These are phyloP conservation scores for Candida maesae DNA, from an alignment of 805 yeast species.

Conservation along the genomic window DNA sequence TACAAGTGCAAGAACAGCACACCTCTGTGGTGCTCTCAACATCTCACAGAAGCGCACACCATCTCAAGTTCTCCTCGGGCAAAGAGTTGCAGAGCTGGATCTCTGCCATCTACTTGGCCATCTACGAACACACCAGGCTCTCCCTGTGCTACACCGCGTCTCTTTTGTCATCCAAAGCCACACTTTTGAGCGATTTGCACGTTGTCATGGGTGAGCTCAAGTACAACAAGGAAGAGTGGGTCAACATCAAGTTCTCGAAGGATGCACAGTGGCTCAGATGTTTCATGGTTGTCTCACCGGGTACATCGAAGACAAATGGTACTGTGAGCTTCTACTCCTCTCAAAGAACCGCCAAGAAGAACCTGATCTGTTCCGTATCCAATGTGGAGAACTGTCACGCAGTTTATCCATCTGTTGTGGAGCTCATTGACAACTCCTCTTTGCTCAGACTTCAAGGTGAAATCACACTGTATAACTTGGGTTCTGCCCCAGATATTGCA, in stretches of 20 bases:
- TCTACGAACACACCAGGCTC: slow-evolving; percentile 51
- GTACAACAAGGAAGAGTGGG: slow-evolving; percentile 54
- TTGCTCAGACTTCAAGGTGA: slow-evolving; percentile 55
- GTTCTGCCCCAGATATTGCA: slow-evolving; percentile 1
- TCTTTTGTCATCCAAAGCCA: slow-evolving; percentile 53
- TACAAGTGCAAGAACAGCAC: slow-evolving; percentile 6
- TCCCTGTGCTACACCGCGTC: slow-evolving; percentile 67
- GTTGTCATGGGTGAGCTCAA: slow-evolving; percentile 49
- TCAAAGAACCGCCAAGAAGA: slow-evolving; percentile 45
- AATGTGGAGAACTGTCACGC: slow-evolving; percentile 44
- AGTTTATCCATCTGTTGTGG: slow-evolving; percentile 51
- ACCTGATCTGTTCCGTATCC: slow-evolving; percentile 47
- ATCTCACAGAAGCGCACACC: slow-evolving; percentile 19
- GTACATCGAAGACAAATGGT: slow-evolving; percentile 37
- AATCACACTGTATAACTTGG: slow-evolving; percentile 35
- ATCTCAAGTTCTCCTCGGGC: slow-evolving; percentile 18
- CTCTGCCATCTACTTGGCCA: slow-evolving; percentile 48
- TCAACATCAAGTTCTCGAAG: slow-evolving; percentile 56
- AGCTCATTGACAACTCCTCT: slow-evolving; percentile 53
- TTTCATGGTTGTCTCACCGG: slow-evolving; percentile 46
- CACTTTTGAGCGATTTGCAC: slow-evolving; percentile 53
- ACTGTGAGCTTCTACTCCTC: slow-evolving; percentile 50
- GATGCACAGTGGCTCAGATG: slow-evolving; percentile 58
- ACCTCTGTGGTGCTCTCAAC: slow-evolving; percentile 10
- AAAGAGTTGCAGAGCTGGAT: slow-evolving; percentile 33